Conservation (phyloP, 768 basidiomycete species). For the Tylopilus cervinicoccineus region DNA sequence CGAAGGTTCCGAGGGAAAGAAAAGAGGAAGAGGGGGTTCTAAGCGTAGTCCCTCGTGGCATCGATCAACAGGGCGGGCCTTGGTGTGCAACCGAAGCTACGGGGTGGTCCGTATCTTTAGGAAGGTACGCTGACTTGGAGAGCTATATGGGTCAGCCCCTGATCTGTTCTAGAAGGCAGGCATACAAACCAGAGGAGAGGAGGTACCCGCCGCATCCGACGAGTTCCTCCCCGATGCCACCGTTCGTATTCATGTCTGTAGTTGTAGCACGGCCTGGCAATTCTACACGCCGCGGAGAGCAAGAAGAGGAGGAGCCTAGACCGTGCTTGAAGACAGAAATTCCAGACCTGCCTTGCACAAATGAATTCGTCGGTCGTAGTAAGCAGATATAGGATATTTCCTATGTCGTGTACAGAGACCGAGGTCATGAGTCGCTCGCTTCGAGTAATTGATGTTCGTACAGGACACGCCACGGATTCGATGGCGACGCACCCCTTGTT, state of each 20-base stretch:
- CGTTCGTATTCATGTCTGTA: background rate
- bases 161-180: constrained; percentile 5
- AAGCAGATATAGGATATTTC: constrained; percentile 5
- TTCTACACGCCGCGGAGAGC: constrained; percentile 17
- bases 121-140: constrained; percentile 5
- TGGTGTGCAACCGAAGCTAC: background rate
- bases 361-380: constrained; percentile 16
- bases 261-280: no score
- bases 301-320: constrained; percentile 1
- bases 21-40: background rate
- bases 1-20: no score
- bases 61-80: constrained; percentile 5
- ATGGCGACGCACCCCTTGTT: constrained; percentile 6
- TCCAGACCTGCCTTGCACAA: constrained; percentile 4
- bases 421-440: constrained; percentile 2
- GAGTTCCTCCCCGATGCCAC: background rate
- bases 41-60: background rate
- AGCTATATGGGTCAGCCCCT: background rate
- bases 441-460: constrained; percentile 6
- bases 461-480: constrained; percentile 2
- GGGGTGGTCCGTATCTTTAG: background rate
- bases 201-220: no score
- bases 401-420: constrained; percentile 3
- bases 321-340: constrained; percentile 6
- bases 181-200: constrained; percentile 5